Base-by-base conservation (phyloP, 306 rosid genomes). In the Medicago lupulina region DNA sequence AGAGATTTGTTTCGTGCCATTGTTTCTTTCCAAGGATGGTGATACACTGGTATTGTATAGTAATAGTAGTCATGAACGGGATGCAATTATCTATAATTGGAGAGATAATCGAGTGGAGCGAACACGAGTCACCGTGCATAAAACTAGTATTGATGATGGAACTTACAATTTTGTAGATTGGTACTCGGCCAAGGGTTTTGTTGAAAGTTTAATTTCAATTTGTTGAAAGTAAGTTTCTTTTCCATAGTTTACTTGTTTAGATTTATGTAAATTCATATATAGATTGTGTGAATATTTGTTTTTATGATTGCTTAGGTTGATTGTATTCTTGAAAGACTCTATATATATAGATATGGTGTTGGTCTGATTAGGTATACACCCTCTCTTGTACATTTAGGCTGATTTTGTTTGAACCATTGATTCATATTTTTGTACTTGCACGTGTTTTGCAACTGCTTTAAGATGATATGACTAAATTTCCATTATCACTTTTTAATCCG, bases 101-200 rank as follows among this genome's bases (percentile, higher is more conserved):
- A 63, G 28, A 63, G 49, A 63, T 38, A 5, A 4, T 38, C 38
- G 15, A 2, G 8, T 9, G 19, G 8, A 38, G 49, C 15, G 14
- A 38, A 0, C 2, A 62, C 0, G 4, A 17, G 18, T 60, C 8
- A 60, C 4, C 0, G 41, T 60, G 18, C 39, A 25, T 15, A 62
- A n/a, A 34, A 8, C 21, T 34, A 15, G 8, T 15, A 31, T 4
- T 15, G 13, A 28, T 15, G 3, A 1, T 34, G 1, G 0, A 60
- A 28, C 19, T 28, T 0, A 0, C 12, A 3, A 25, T 61, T 0
- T 0, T 0, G 0, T 31, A 61, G 3, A 0, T 8, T 15, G 41
- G 43, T 0, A 1, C 5, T 4, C 2, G 0, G 44, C 67, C 13
- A 3, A 15, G 1, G 5, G 10, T 59, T 59, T 23, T 23, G 40